Evolutionary conservation across 345 rosid genomes (phyloP).

Genomic region (Aegle marmelos): DNA sequence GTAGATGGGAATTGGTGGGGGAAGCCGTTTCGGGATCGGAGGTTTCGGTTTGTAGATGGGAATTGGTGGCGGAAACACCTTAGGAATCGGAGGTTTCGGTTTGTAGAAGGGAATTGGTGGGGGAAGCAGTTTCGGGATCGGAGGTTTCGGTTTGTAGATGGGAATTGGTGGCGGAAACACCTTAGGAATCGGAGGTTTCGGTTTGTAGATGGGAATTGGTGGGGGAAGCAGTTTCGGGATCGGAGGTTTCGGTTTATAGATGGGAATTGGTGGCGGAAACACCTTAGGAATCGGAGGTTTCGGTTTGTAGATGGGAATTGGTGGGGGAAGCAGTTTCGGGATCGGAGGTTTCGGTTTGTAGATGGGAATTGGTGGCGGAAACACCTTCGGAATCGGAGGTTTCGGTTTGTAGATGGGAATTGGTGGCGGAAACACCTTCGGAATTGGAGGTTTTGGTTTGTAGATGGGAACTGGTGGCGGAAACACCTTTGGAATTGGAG

Average conservation of each 20-base stretch:
- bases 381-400: neutral
- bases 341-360: slow-evolving; percentile 26
- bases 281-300: slow-evolving; percentile 4
- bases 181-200: slow-evolving; percentile 7
- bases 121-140: slow-evolving; percentile 3
- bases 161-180: slow-evolving; percentile 1
- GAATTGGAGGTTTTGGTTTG: slow-evolving; percentile 5
- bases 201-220: slow-evolving; percentile 25
- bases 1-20: slow-evolving; percentile 12
- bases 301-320: slow-evolving; percentile 7
- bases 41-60: slow-evolving; percentile 19
- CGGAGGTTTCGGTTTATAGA: slow-evolving; percentile 17
- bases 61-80: slow-evolving; percentile 42
- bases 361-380: slow-evolving; percentile 14
- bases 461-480: slow-evolving; percentile 16
- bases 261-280: slow-evolving; percentile 22
- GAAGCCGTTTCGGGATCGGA: neutral
- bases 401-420: slow-evolving; percentile 23
- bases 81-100: slow-evolving; percentile 14
- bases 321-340: slow-evolving; percentile 6
- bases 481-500: neutral
- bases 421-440: slow-evolving; percentile 43
- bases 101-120: slow-evolving; percentile 6
- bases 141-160: slow-evolving; percentile 25
- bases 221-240: slow-evolving; percentile 20